phyloP scores from a whole-genome alignment of 129 eudicot genomes.

The Tagetes erecta region DNA sequence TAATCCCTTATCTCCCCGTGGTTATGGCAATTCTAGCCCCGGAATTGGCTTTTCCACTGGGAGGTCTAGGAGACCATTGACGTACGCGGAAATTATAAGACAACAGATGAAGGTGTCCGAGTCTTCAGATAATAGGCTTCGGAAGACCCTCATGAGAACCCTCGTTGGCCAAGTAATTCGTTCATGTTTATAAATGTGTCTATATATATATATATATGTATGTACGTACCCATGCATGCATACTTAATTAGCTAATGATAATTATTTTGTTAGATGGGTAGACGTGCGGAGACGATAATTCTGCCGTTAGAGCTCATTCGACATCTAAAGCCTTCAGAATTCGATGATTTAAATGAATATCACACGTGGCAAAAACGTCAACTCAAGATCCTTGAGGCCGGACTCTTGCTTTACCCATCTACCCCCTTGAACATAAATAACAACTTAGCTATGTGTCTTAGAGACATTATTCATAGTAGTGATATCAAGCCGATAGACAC shows the following conservation, averaged over 20 bases:
- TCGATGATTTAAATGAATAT: conserved; percentile 61
- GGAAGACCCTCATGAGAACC: conserved; percentile 86
- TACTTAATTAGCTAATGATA: too few species aligned
- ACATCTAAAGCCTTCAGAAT: conserved; percentile 85
- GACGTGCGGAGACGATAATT: conserved; percentile 90
- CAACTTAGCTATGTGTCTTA: conserved; percentile 39
- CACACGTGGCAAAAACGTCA: conserved; percentile 87
- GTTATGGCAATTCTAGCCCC: conserved; percentile 16
- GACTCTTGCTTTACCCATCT: conserved; percentile 71
- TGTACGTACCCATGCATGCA: too few species aligned
- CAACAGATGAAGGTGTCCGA: conserved; percentile 87
- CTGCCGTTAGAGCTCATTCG: conserved; percentile 88
- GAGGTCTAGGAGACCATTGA: conserved; percentile 63
- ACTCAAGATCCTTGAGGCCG: conserved; percentile 67
- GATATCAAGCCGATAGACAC: conserved; percentile 61
- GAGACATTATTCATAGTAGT: conserved; percentile 44
- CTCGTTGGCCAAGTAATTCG: conserved; percentile 80
- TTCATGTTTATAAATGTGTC: neutral
- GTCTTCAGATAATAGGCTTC: conserved; percentile 66
- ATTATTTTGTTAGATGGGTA: conserved; percentile 49
- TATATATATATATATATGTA: too few species aligned
- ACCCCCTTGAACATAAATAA: conserved; percentile 52
- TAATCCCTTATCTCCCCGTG: neutral
- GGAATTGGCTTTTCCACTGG: conserved; percentile 39
- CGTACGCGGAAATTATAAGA: conserved; percentile 87